These are phyloP conservation scores for Gentiana dahurica DNA, from an alignment of 257 asterid species.

Conservation along the genomic window DNA sequence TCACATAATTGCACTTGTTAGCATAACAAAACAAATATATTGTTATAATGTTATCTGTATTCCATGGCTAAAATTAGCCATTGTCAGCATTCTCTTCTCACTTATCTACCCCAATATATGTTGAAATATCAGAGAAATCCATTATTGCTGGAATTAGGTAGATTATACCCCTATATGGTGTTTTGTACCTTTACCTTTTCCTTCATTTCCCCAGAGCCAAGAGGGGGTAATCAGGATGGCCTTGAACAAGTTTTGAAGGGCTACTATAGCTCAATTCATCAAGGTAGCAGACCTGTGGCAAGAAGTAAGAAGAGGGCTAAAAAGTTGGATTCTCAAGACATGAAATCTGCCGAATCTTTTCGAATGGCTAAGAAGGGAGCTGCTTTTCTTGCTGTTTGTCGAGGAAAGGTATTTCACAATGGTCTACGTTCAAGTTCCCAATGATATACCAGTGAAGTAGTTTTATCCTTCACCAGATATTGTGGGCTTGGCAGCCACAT, in stretches of 20 bases:
- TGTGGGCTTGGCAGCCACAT: too few relatives aligned
- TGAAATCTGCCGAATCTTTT: conserved; percentile 19
- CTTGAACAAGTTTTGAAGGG: conserved; percentile 61
- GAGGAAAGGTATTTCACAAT: conserved; percentile 70
- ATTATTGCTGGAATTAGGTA: too few relatives aligned
- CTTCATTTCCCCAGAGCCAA: conserved; percentile 49
- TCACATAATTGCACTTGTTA: background rate
- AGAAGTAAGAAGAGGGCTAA: conserved; percentile 54
- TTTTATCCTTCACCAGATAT: too few relatives aligned
- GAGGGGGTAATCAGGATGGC: conserved; percentile 74
- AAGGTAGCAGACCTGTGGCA: conserved; percentile 26
- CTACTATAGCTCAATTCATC: conserved; percentile 50
- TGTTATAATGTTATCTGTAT: too few relatives aligned
- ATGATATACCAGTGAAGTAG: too few relatives aligned
- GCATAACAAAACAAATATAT: too few relatives aligned
- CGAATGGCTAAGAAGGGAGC: conserved; percentile 53
- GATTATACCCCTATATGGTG: too few relatives aligned
- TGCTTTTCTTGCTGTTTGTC: conserved; percentile 94
- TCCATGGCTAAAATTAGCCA: too few relatives aligned
- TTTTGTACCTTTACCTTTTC: too few relatives aligned
- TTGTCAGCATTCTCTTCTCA: too few relatives aligned
- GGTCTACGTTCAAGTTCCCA: background rate
- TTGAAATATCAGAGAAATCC: too few relatives aligned
- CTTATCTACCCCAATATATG: too few relatives aligned
- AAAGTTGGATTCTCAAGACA: conserved; percentile 37